phyloP scores from a whole-genome alignment of 2,329 filamentous ascomycete species.

The Penicillium oxalicum region DNA sequence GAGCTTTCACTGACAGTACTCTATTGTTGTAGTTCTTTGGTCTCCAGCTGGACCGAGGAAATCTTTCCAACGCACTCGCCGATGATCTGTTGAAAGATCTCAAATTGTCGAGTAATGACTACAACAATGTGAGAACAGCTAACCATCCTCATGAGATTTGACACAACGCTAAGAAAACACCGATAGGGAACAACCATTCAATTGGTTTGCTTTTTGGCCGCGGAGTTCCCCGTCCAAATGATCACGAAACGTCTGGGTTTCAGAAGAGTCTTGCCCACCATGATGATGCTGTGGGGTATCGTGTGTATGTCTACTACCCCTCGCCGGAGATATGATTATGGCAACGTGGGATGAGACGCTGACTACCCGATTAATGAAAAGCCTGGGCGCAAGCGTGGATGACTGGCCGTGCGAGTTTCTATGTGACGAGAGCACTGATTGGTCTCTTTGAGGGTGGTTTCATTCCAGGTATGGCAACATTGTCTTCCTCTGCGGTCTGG shows the following conservation, averaged over 20 bases:
- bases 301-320: neutral
- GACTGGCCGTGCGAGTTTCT: constrained; percentile 38
- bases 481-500: no score
- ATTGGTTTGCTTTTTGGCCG: constrained; percentile 24
- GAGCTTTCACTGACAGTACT: neutral
- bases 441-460: constrained; percentile 47
- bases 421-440: constrained; percentile 39
- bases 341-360: neutral
- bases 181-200: constrained; percentile 23
- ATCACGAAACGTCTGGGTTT: constrained; percentile 46
- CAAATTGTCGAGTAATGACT: constrained; percentile 40
- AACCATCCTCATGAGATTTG: no score
- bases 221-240: constrained; percentile 54
- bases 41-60: constrained; percentile 55
- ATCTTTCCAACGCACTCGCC: constrained; percentile 51
- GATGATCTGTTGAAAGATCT: constrained; percentile 50
- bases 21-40: constrained; percentile 48
- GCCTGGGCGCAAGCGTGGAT: constrained; percentile 39
- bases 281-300: constrained; percentile 45
- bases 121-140: constrained; percentile 17
- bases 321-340: no score
- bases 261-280: constrained; percentile 46
- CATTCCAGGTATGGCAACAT: constrained; percentile 19
- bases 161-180: neutral
- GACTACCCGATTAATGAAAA: neutral